Conservation (phyloP, 768 basidiomycete species). For the Baorangia bicolor region DNA sequence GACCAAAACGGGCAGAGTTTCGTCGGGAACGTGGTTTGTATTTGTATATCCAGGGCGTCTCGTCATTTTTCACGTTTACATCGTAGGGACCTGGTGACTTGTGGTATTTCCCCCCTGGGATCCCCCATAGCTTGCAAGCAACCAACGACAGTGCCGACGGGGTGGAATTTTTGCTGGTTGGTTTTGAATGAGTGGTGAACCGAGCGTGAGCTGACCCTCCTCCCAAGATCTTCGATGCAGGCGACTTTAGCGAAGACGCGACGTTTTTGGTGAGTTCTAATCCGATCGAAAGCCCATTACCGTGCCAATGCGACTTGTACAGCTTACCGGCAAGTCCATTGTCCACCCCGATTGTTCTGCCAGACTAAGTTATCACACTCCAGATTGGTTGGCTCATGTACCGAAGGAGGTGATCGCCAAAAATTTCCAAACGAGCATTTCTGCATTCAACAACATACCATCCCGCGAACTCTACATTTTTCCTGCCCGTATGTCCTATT, state of each 20-base stretch:
- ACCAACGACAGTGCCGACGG: constrained; percentile 42
- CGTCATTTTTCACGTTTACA: constrained; percentile 13
- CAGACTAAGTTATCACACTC: background rate
- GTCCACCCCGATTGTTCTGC: background rate
- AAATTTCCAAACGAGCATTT: constrained; percentile 49
- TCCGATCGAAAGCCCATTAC: background rate
- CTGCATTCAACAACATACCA: constrained; percentile 54
- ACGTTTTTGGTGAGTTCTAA: constrained; percentile 41
- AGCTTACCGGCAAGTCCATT: constrained; percentile 28
- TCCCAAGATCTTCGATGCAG: constrained; percentile 31
- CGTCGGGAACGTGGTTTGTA: constrained; percentile 45
- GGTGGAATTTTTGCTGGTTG: constrained; percentile 48
- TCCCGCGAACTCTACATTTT: constrained; percentile 53
- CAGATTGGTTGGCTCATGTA: constrained; percentile 61
- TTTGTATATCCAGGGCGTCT: background rate
- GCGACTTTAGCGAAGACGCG: constrained; percentile 49
- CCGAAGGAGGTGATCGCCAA: constrained; percentile 55
- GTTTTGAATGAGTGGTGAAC: background rate
- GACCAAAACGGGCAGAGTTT: constrained; percentile 47
- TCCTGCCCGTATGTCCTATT: constrained; percentile 28
- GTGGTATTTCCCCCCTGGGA: constrained; percentile 56
- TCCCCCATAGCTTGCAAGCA: constrained; percentile 54
- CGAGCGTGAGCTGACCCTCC: background rate
- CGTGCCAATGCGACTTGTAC: background rate
- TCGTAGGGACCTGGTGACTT: constrained; percentile 41